A percentile compares a stretch with the other conserved stretches of the same genome.
phyloP scores from a whole-genome alignment of 2,329 filamentous ascomycete genomes.

The Penicillium sp. region DNA sequence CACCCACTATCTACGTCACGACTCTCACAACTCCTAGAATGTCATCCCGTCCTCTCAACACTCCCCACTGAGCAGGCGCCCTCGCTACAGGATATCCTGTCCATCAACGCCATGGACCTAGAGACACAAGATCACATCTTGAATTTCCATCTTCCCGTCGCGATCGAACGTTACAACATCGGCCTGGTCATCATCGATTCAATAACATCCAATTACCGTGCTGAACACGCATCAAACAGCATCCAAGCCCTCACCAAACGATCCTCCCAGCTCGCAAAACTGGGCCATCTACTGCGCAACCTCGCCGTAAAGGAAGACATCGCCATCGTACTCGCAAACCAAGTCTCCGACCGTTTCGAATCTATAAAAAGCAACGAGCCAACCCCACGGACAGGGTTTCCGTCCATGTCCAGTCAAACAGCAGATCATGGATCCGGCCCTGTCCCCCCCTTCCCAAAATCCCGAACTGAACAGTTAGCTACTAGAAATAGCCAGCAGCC shows the following conservation, averaged over 20 bases:
- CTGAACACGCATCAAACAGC: conserved; percentile 60
- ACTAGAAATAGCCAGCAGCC: neutral
- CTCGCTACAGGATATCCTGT: conserved; percentile 73
- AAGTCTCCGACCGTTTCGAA: conserved; percentile 85
- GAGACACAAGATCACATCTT: conserved; percentile 96
- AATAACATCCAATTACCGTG: conserved; percentile 92
- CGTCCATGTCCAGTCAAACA: conserved; percentile 16
- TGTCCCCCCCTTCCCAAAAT: conserved; percentile 24
- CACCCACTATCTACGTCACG: conserved; percentile 78
- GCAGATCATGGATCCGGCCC: conserved; percentile 19
- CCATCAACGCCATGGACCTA: conserved; percentile 81
- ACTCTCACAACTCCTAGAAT: conserved; percentile 72
- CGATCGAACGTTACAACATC: conserved; percentile 71
- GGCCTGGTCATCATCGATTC: conserved; percentile 87
- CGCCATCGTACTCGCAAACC: conserved; percentile 89
- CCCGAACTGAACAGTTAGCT: conserved; percentile 10
- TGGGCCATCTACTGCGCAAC: conserved; percentile 71
- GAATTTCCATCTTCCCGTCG: conserved; percentile 85
- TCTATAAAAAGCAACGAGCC: conserved; percentile 12
- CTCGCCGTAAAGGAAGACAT: conserved; percentile 73
- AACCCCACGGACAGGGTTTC: conserved; percentile 6
- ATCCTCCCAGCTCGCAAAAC: conserved; percentile 70
- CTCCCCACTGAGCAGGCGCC: conserved; percentile 50
- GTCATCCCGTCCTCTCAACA: conserved; percentile 60
- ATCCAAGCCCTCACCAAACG: conserved; percentile 66